Evolutionary conservation across 2,329 filamentous ascomycete genomes (phyloP).

Genomic region (Chaetothyriales sp.): DNA sequence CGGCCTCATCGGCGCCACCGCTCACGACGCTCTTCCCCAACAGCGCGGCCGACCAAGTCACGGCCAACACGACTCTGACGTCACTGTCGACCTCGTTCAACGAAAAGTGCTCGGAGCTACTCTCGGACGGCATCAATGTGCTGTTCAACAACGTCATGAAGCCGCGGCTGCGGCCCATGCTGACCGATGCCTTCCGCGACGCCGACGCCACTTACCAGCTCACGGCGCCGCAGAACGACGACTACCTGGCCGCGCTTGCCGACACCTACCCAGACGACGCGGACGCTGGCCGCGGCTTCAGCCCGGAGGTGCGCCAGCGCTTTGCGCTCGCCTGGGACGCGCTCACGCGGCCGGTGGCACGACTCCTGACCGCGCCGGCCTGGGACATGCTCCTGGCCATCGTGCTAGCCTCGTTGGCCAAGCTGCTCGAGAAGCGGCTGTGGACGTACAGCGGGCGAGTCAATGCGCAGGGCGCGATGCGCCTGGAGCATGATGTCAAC

Average conservation of each 20-base stretch:
- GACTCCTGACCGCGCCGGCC: constrained; percentile 65
- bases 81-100: constrained; percentile 60
- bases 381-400: constrained; percentile 63
- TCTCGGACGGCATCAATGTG: constrained; percentile 71
- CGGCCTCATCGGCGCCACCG: constrained; percentile 24
- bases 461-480: constrained; percentile 67
- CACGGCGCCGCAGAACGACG: constrained; percentile 27
- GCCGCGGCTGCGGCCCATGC: constrained; percentile 65
- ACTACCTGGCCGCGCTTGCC: constrained; percentile 15
- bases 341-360: constrained; percentile 69
- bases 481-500: constrained; percentile 71
- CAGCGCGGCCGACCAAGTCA: constrained; percentile 57
- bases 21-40: constrained; percentile 53
- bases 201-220: constrained; percentile 59
- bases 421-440: constrained; percentile 74
- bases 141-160: constrained; percentile 81
- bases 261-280: constrained; percentile 20
- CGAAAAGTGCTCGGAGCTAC: constrained; percentile 64
- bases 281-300: constrained; percentile 21
- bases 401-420: constrained; percentile 61
- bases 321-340: constrained; percentile 80
- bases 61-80: constrained; percentile 47
- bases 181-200: constrained; percentile 82
- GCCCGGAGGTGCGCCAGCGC: constrained; percentile 58
- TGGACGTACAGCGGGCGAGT: constrained; percentile 66